phyloP scores from a whole-genome alignment of 2,329 filamentous ascomycete genomes.

The Fusarium sp. region DNA sequence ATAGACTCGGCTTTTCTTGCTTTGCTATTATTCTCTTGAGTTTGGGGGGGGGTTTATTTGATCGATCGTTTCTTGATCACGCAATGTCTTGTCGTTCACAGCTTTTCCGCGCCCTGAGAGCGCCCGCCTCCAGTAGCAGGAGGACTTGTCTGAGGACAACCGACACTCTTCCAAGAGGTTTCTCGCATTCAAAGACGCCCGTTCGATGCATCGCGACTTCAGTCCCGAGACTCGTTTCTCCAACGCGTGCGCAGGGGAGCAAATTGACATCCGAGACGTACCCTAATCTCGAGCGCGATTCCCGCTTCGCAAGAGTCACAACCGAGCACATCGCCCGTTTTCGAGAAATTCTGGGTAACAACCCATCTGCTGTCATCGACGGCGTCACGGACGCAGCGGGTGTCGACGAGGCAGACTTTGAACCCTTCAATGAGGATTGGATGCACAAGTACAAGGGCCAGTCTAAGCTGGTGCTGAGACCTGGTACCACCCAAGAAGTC shows the following conservation, averaged over 20 bases:
- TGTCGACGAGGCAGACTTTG: slow-evolving; percentile 81
- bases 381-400: slow-evolving; percentile 70
- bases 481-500: slow-evolving; percentile 84
- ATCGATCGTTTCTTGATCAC: background rate
- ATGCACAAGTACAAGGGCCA: slow-evolving; percentile 98
- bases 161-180: slow-evolving; percentile 10
- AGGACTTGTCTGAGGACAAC: slow-evolving; percentile 24
- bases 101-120: slow-evolving; percentile 41
- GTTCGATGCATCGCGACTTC: slow-evolving; percentile 46
- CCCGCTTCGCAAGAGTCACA: slow-evolving; percentile 77
- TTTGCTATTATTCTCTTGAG: slow-evolving; percentile 1
- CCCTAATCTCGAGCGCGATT: slow-evolving; percentile 81
- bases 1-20: slow-evolving; percentile 5
- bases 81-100: slow-evolving; percentile 42
- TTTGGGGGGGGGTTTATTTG: background rate
- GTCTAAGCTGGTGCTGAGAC: slow-evolving; percentile 85
- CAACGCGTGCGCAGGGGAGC: slow-evolving; percentile 37
- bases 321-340: slow-evolving; percentile 85
- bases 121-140: slow-evolving; percentile 25
- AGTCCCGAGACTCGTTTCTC: slow-evolving; percentile 41
- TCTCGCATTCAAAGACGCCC: slow-evolving; percentile 15
- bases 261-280: slow-evolving; percentile 89
- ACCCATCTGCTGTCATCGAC: slow-evolving; percentile 80
- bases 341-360: slow-evolving; percentile 78
- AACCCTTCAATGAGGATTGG: slow-evolving; percentile 96